Conservation (phyloP, 495 filamentous ascomycete species). For the Neurospora discreta region DNA sequence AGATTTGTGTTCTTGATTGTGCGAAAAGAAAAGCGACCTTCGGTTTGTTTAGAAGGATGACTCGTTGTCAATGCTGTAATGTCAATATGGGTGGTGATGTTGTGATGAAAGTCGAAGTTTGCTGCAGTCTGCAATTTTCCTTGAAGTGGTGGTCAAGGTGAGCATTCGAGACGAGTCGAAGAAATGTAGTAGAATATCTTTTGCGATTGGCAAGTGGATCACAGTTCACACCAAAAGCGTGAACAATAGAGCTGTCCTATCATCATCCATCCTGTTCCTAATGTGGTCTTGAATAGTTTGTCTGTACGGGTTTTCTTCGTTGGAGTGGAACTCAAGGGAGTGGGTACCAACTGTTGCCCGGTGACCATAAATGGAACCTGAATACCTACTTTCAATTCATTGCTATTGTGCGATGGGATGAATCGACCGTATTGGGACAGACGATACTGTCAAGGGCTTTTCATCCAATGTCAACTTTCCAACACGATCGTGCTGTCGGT, state of each 20-base stretch:
- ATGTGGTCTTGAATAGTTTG: neutral
- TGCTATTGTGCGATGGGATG: neutral
- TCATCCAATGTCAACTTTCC: neutral
- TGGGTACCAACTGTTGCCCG: neutral
- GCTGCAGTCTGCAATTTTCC: neutral
- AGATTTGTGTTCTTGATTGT: neutral
- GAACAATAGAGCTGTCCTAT: neutral
- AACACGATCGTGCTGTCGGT: neutral
- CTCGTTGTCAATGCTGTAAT: neutral
- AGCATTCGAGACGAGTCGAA: neutral
- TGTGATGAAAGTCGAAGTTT: neutral
- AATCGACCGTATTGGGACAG: neutral
- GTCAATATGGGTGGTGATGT: neutral
- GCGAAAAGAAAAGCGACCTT: neutral
- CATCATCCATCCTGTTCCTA: neutral
- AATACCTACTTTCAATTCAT: neutral
- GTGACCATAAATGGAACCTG: neutral
- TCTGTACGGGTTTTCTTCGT: neutral
- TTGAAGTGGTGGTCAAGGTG: neutral
- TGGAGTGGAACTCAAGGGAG: neutral
- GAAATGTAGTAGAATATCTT: neutral
- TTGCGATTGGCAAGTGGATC: neutral
- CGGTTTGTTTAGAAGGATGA: neutral
- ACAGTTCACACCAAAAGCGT: neutral
- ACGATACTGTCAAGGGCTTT: neutral